Evolutionary conservation across 1,284 basidiomycete genomes (phyloP).

Genomic region (Hemileia vastatrix): DNA sequence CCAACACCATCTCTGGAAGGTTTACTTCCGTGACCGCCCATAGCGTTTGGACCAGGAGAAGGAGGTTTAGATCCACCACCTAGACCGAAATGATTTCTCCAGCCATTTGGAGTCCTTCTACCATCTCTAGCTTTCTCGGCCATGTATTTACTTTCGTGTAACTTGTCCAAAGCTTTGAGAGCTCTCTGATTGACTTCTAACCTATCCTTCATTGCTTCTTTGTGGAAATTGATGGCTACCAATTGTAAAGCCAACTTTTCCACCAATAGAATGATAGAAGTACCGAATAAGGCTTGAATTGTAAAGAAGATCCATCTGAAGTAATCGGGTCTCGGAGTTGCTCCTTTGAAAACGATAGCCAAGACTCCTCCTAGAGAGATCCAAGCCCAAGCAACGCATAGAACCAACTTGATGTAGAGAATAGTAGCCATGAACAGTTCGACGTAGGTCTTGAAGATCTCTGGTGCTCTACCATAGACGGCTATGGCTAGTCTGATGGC

Average conservation of each 20-base stretch:
- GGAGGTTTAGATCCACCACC: constrained; percentile 26
- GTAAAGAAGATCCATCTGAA: constrained; percentile 32
- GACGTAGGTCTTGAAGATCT: constrained; percentile 34
- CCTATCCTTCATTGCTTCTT: constrained; percentile 38
- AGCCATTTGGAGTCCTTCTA: background rate
- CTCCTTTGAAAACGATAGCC: constrained; percentile 27
- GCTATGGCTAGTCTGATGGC: constrained; percentile 32
- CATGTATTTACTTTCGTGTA: constrained; percentile 38
- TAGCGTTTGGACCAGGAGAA: constrained; percentile 31
- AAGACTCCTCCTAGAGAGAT: constrained; percentile 38
- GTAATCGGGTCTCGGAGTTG: constrained; percentile 26
- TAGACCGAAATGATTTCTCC: constrained; percentile 5
- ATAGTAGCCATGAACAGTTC: constrained; percentile 35
- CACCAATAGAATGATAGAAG: constrained; percentile 32
- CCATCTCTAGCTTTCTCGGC: constrained; percentile 21
- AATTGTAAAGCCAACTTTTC: constrained; percentile 36
- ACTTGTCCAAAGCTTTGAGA: constrained; percentile 36
- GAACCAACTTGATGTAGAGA: constrained; percentile 36
- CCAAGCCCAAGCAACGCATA: constrained; percentile 41
- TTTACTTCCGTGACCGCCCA: constrained; percentile 26
- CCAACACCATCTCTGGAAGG: constrained; percentile 31
- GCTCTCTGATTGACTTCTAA: constrained; percentile 36
- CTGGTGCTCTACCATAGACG: constrained; percentile 36
- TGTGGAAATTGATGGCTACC: constrained; percentile 41
- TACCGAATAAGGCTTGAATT: constrained; percentile 35